Evolutionary conservation across 345 rosid species (phyloP).

Genomic region (Brassica juncea): DNA sequence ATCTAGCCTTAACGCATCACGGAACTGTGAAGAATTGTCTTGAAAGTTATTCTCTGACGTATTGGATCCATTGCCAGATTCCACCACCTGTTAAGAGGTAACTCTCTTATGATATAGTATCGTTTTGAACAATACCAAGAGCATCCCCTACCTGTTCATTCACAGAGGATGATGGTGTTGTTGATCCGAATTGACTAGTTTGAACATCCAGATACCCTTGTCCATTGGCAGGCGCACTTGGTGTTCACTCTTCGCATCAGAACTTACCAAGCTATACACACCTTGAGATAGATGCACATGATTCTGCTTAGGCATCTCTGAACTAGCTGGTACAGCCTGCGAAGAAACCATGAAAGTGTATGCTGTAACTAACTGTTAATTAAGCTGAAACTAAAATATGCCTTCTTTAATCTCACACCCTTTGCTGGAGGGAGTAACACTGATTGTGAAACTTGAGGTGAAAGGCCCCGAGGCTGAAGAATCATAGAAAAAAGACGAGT

Average conservation of each 20-base stretch:
- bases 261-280: constrained; percentile 49
- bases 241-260: constrained; percentile 61
- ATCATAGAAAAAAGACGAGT: background rate
- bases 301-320: constrained; percentile 53
- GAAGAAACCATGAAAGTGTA: background rate
- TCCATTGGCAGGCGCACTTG: constrained; percentile 54
- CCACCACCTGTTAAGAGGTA: constrained; percentile 51
- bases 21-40: constrained; percentile 72
- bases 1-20: constrained; percentile 54
- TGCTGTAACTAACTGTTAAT: background rate
- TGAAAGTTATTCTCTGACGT: constrained; percentile 56
- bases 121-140: constrained; percentile 1
- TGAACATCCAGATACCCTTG: constrained; percentile 62
- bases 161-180: constrained; percentile 50
- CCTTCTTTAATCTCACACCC: constrained; percentile 44
- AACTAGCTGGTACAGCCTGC: constrained; percentile 60
- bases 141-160: constrained; percentile 58
- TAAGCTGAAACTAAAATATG: background rate
- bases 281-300: constrained; percentile 53
- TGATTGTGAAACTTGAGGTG: constrained; percentile 58
- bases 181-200: constrained; percentile 51
- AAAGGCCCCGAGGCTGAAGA: constrained; percentile 62
- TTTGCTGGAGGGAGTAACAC: constrained; percentile 52
- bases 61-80: constrained; percentile 50
- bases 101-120: constrained; percentile 2